These are phyloP conservation scores for Petrea volubilis DNA, from an alignment of 257 asterid genomes.

Conservation along the genomic window DNA sequence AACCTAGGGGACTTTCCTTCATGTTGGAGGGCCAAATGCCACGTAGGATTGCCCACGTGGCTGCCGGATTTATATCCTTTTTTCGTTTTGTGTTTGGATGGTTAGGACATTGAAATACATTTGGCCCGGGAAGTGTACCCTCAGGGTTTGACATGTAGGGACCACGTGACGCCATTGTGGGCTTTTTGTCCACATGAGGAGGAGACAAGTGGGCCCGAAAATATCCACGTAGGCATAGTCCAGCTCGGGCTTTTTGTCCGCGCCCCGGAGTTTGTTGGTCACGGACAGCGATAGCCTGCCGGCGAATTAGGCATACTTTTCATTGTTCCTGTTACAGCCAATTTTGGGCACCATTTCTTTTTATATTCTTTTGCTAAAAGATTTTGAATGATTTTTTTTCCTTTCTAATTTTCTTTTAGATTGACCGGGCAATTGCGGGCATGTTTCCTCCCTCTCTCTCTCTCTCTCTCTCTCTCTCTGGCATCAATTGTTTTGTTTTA, in stretches of 20 bases:
- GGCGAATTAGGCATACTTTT: constrained; percentile 22
- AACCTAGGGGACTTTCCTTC: not conserved
- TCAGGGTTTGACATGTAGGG: constrained; percentile 18
- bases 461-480: not conserved
- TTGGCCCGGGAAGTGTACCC: constrained; percentile 17
- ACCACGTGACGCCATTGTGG: constrained; percentile 28
- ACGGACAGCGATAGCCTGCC: constrained; percentile 42
- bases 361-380: not conserved
- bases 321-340: not conserved
- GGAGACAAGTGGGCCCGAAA: constrained; percentile 31
- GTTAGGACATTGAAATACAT: constrained; percentile 26
- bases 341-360: not conserved
- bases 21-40: not conserved
- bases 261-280: constrained; percentile 24
- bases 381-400: not conserved
- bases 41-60: constrained; percentile 21
- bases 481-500: too few species aligned
- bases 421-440: constrained; percentile 6
- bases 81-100: constrained; percentile 27
- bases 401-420: not conserved
- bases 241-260: constrained; percentile 25
- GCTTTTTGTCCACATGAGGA: too few species aligned
- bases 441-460: not conserved
- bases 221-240: constrained; percentile 29
- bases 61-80: constrained; percentile 21